These are phyloP conservation scores for Colletotrichum costaricense DNA, from an alignment of 2,329 filamentous ascomycete genomes.

Conservation along the genomic window DNA sequence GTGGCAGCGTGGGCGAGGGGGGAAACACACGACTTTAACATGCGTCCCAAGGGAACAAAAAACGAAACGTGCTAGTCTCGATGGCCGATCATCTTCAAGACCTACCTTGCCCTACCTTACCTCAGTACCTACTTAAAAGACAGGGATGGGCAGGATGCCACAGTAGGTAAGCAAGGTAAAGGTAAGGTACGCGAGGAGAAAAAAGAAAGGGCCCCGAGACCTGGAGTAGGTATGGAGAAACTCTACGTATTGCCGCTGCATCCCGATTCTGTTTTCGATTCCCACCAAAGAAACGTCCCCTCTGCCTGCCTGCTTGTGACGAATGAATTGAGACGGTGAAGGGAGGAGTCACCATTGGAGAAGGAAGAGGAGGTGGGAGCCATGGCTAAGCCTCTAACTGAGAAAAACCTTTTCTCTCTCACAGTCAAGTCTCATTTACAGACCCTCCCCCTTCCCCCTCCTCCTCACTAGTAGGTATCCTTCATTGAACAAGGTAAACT, in stretches of 20 bases:
- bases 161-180: background rate
- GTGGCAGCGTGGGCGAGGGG: background rate
- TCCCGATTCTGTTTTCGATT: background rate
- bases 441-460: background rate
- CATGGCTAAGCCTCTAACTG: background rate
- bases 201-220: background rate
- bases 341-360: background rate
- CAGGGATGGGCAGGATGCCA: too few species aligned
- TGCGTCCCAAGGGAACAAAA: background rate
- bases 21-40: conserved; percentile 9
- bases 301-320: background rate
- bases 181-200: background rate
- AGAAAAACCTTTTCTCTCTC: background rate
- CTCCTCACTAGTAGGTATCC: background rate
- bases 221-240: background rate
- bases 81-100: background rate
- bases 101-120: background rate
- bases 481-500: too few species aligned
- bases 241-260: background rate
- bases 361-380: background rate
- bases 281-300: background rate
- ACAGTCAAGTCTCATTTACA: background rate
- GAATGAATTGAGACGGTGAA: background rate
- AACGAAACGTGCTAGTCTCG: background rate
- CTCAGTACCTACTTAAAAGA: too few species aligned